phyloP scores from a whole-genome alignment of 1,284 basidiomycete genomes.

The Trametes polyzona region DNA sequence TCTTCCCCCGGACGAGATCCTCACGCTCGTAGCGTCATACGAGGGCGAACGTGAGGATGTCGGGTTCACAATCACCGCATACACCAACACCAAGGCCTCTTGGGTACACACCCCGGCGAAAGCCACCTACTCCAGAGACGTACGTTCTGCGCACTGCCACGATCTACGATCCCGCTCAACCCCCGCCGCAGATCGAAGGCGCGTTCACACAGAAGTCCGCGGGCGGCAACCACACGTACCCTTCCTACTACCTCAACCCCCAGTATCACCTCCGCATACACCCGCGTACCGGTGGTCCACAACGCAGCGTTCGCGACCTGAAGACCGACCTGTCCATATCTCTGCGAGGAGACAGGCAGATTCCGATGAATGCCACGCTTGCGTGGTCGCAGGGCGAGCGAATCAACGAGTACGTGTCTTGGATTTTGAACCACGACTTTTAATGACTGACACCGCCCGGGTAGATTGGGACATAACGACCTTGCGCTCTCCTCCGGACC shows the following conservation, averaged over 20 bases:
- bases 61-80: slow-evolving; percentile 68
- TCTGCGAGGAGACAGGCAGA: slow-evolving; percentile 61
- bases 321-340: slow-evolving; percentile 55
- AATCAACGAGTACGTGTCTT: slow-evolving; percentile 66
- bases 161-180: background rate
- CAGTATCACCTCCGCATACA: slow-evolving; percentile 77
- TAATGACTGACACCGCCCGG: no score
- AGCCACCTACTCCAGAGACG: slow-evolving; percentile 51
- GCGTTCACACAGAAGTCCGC: slow-evolving; percentile 72
- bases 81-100: slow-evolving; percentile 46
- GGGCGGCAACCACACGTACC: slow-evolving; percentile 81
- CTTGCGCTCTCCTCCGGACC: slow-evolving; percentile 75
- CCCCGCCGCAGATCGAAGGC: slow-evolving; percentile 55
- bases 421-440: background rate
- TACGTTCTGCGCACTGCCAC: slow-evolving; percentile 21
- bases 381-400: slow-evolving; percentile 79
- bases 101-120: slow-evolving; percentile 52
- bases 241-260: slow-evolving; percentile 89
- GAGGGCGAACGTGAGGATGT: slow-evolving; percentile 63
- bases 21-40: slow-evolving; percentile 66
- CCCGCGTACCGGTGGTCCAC: slow-evolving; percentile 26
- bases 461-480: slow-evolving; percentile 66
- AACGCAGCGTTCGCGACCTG: slow-evolving; percentile 20
- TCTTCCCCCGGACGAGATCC: slow-evolving; percentile 40
- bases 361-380: slow-evolving; percentile 77